Base-by-base conservation (phyloP, 768 basidiomycete species). In the Boletus rufocinnamomeus region DNA sequence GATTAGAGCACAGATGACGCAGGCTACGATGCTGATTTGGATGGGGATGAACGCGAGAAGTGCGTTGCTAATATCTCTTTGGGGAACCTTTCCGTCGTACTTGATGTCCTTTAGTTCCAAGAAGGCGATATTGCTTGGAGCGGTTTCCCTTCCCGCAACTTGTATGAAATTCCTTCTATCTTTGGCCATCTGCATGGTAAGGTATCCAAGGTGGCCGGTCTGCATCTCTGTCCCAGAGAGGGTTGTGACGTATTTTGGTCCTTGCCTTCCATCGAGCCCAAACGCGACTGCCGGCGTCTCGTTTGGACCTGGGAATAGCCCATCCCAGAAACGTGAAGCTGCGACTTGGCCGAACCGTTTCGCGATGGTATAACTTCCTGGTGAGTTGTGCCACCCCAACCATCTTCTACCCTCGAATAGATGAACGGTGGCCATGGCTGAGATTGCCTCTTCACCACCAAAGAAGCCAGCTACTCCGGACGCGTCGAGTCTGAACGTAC, bases 381-480 rank as follows among this genome's bases (percentile, higher is more conserved):
- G 75, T 8, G 74, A 73, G 45, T 76, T 76, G 52, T 76, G 74
- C 71, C 69, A 76, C 8, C 75, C 74, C 3, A 76, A 38, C 72
- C 69, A 76, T 50, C 34, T 66, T 62, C 73, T 64, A 2, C 70
- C 72, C 23, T 59, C 32, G 59, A 68, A 72, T 2, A 76, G 41
- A 51, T 75, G 75, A 2, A 76, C 68, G 34, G 71, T 68, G 10
- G 71, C 63, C 73, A 76, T 76, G 27, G 75, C 75, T 23, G 75
- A 65, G 27, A 76, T 65, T 13, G 75, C 72, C 40, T 76, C 75
- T 32, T 75, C 73, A 10, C 75, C 76, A 37, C 75, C 76, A 14
- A 76, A 75, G 46, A 76, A 72, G 2, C 73, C 74, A 5, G 70
- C 75, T 3, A 76, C 64, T 5, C 75, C 74, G 11, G 72, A 69